A percentile compares a stretch with the other conserved stretches of the same genome.
Evolutionary conservation across 2,329 filamentous ascomycete genomes (phyloP).

Genomic region (Trichothecium sympodiale): DNA sequence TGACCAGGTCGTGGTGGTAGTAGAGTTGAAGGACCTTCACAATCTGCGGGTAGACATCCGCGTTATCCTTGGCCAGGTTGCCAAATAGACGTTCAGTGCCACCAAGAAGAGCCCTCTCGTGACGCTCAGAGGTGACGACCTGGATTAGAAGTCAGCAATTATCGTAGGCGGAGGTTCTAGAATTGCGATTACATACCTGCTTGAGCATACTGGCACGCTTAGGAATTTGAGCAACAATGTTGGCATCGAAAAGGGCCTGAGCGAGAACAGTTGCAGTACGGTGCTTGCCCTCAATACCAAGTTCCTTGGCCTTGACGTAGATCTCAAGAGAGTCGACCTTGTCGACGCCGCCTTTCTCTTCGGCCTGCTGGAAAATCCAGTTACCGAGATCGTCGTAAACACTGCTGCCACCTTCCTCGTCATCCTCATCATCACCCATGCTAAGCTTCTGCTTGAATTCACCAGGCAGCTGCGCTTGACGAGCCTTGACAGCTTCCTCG

Average conservation of each 20-base stretch:
- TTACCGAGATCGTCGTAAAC: slow-evolving; percentile 84
- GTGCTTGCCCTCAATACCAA: slow-evolving; percentile 91
- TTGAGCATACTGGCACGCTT: slow-evolving; percentile 79
- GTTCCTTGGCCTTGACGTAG: slow-evolving; percentile 92
- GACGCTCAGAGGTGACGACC: slow-evolving; percentile 81
- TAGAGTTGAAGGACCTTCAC: slow-evolving; percentile 81
- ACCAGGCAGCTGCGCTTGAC: slow-evolving; percentile 82
- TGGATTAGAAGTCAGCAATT: slow-evolving; percentile 14
- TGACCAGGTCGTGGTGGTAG: slow-evolving; percentile 83
- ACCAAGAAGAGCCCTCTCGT: slow-evolving; percentile 90
- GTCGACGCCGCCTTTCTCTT: slow-evolving; percentile 61
- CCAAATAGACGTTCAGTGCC: slow-evolving; percentile 88
- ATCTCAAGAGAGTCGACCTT: slow-evolving; percentile 82
- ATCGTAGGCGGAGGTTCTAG: neutral
- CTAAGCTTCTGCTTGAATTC: slow-evolving; percentile 90
- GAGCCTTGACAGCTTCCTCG: slow-evolving; percentile 87
- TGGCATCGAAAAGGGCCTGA: slow-evolving; percentile 86
- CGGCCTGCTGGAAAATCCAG: slow-evolving; percentile 73
- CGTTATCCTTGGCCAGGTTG: slow-evolving; percentile 58
- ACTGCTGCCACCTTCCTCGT: slow-evolving; percentile 61
- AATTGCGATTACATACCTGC: slow-evolving; percentile 44
- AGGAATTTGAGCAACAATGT: slow-evolving; percentile 78
- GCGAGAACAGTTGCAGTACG: slow-evolving; percentile 85
- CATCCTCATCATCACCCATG: slow-evolving; percentile 70
- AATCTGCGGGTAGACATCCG: slow-evolving; percentile 64